phyloP scores from a whole-genome alignment of 1,284 basidiomycete species.

The Leccinum pachyderme region DNA sequence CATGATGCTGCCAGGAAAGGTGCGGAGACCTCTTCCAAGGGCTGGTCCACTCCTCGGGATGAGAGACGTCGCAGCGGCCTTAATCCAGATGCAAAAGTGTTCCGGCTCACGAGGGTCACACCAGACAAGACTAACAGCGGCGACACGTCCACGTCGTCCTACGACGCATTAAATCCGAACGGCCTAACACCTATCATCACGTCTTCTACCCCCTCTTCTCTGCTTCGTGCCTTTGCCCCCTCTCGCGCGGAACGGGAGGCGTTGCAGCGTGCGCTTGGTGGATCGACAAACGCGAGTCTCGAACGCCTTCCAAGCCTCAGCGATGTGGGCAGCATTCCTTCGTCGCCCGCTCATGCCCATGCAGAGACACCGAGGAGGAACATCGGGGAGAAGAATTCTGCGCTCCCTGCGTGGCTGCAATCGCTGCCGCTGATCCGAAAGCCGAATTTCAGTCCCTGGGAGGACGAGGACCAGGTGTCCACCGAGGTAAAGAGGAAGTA shows the following conservation, averaged over 20 bases:
- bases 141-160: conserved; percentile 26
- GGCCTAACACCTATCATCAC: conserved; percentile 42
- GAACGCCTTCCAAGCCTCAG: conserved; percentile 72
- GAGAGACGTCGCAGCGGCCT: conserved; percentile 61
- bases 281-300: conserved; percentile 66
- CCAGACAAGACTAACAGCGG: conserved; percentile 16
- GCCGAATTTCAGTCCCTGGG: conserved; percentile 66
- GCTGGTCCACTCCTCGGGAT: conserved; percentile 49
- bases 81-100: conserved; percentile 84
- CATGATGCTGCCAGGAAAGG: conserved; percentile 14
- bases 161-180: conserved; percentile 58
- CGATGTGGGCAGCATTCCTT: conserved; percentile 64
- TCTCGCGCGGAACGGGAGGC: conserved; percentile 80
- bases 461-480: conserved; percentile 50
- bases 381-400: conserved; percentile 29
- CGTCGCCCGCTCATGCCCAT: conserved; percentile 53
- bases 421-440: conserved; percentile 52
- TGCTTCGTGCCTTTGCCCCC: conserved; percentile 77
- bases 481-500: conserved; percentile 25
- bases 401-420: conserved; percentile 55
- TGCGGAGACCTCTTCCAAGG: conserved; percentile 32
- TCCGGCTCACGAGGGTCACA: conserved; percentile 50
- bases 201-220: conserved; percentile 44
- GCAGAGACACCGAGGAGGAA: conserved; percentile 30
- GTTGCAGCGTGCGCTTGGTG: conserved; percentile 66